Percentiles rank a stretch among this genome's conserved stretches.
Conservation (phyloP, 2,329 filamentous ascomycete genomes). For the Spiromastix sp. region DNA sequence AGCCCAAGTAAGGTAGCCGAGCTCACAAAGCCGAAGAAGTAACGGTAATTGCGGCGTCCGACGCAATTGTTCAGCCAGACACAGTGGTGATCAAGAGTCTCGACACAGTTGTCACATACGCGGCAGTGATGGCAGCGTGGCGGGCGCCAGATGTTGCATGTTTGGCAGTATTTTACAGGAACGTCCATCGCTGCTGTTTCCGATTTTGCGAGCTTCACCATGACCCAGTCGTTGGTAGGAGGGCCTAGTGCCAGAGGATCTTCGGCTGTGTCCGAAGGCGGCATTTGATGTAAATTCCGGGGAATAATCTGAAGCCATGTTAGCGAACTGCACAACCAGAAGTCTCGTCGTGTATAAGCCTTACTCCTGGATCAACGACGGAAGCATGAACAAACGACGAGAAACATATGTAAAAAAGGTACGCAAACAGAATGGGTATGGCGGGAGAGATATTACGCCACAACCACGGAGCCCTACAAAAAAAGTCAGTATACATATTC, state of each 20-base stretch:
- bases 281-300: slow-evolving; percentile 81
- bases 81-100: slow-evolving; percentile 96
- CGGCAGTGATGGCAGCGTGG: slow-evolving; percentile 93
- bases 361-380: slow-evolving; percentile 80
- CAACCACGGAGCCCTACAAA: slow-evolving; percentile 58
- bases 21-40: slow-evolving; percentile 87
- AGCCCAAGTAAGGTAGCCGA: slow-evolving; percentile 65
- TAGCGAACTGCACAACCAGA: not conserved
- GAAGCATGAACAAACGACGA: slow-evolving; percentile 94
- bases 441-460: slow-evolving; percentile 82
- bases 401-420: slow-evolving; percentile 80
- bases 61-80: slow-evolving; percentile 99
- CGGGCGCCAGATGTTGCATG: slow-evolving; percentile 94
- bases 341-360: slow-evolving; percentile 26
- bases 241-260: slow-evolving; percentile 76
- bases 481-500: slow-evolving; percentile 9
- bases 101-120: slow-evolving; percentile 92
- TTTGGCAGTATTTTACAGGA: slow-evolving; percentile 95
- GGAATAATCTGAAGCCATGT: slow-evolving; percentile 86
- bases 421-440: slow-evolving; percentile 80
- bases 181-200: slow-evolving; percentile 87
- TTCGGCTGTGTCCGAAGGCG: slow-evolving; percentile 61
- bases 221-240: slow-evolving; percentile 84
- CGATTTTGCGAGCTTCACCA: slow-evolving; percentile 70
- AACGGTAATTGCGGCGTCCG: slow-evolving; percentile 92